Conservation (phyloP, 345 rosid genomes). For the Abelmoschus esculentus region DNA sequence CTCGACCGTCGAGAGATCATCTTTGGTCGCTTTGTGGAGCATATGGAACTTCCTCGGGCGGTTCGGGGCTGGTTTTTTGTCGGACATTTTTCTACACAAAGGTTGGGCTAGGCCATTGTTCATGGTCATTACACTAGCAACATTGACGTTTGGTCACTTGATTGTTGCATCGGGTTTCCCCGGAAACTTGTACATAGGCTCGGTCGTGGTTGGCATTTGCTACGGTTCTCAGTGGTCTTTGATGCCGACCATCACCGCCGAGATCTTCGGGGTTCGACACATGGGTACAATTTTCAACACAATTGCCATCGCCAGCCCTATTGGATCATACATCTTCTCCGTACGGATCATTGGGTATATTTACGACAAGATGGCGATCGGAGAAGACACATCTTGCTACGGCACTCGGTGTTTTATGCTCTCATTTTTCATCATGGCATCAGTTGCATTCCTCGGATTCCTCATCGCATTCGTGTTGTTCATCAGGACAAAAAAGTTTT, state of each 20-base stretch:
- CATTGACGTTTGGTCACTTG: constrained; percentile 34
- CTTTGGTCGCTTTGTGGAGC: constrained; percentile 67
- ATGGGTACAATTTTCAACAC: constrained; percentile 49
- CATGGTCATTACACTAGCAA: constrained; percentile 26
- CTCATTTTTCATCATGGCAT: constrained; percentile 42
- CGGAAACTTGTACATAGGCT: constrained; percentile 34
- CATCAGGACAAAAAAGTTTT: constrained; percentile 33
- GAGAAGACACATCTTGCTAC: constrained; percentile 22
- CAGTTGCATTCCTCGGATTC: constrained; percentile 28
- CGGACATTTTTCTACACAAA: constrained; percentile 58
- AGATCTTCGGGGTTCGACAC: constrained; percentile 39
- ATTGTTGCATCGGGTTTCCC: constrained; percentile 41
- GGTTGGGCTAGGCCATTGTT: constrained; percentile 27
- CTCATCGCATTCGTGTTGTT: constrained; percentile 32
- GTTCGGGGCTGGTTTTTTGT: constrained; percentile 71
- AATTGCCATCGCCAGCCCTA: constrained; percentile 37
- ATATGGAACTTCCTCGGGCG: constrained; percentile 95
- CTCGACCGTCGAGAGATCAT: constrained; percentile 43
- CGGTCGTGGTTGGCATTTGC: constrained; percentile 36
- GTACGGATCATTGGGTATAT: constrained; percentile 39
- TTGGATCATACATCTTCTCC: constrained; percentile 49
- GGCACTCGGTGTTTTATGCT: constrained; percentile 41
- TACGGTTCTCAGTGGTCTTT: constrained; percentile 55
- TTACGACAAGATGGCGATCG: constrained; percentile 36
- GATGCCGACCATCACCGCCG: constrained; percentile 41